phyloP scores from a whole-genome alignment of 2,329 filamentous ascomycete genomes.

The Sporothrix luriei region DNA sequence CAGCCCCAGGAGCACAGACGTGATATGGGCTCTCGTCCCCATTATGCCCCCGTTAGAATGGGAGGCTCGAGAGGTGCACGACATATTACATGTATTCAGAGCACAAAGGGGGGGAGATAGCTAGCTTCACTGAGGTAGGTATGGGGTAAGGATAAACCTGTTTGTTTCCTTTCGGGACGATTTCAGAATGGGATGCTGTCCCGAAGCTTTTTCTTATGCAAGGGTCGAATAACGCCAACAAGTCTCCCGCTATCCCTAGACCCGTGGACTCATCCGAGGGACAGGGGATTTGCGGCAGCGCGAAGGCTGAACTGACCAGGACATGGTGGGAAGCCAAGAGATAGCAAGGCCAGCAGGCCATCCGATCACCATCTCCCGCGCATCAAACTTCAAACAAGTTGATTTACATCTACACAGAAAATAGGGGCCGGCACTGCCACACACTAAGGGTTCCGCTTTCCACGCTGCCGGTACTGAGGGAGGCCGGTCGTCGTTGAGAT shows the following conservation, averaged over 20 bases:
- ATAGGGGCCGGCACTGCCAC: conserved; percentile 22
- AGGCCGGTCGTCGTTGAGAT: background rate
- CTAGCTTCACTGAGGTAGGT: no score
- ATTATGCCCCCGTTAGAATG: background rate
- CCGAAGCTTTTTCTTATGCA: background rate
- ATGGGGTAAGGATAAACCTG: background rate
- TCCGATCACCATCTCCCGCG: background rate
- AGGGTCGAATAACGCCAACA: background rate
- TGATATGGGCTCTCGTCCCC: background rate
- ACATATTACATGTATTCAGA: background rate
- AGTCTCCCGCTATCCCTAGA: background rate
- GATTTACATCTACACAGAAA: background rate
- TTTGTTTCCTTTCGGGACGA: background rate
- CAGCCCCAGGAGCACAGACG: background rate
- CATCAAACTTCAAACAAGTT: no score
- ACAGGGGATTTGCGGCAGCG: background rate
- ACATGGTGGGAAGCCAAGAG: background rate
- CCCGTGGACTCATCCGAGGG: background rate
- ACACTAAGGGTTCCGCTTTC: background rate
- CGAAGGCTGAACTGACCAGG: background rate
- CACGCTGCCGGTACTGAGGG: conserved; percentile 14
- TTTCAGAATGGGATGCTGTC: background rate
- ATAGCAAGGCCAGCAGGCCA: background rate
- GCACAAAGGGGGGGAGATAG: background rate
- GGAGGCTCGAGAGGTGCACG: background rate